Base-by-base conservation (phyloP, 2,329 filamentous ascomycete genomes). In the Cladosporium sp. region DNA sequence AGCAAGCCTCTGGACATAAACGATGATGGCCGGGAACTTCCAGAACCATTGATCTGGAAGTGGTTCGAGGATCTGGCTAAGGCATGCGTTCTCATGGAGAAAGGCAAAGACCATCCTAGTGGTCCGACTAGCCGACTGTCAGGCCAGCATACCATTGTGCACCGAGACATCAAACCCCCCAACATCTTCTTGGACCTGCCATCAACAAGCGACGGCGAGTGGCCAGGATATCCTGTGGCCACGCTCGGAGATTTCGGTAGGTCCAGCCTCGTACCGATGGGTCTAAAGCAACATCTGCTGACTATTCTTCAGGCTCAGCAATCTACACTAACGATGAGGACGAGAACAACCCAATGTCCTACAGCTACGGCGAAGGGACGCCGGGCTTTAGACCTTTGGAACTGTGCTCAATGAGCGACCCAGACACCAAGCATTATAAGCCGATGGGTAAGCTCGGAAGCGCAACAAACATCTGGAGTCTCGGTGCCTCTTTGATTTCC, bases 1-100 rank as follows among this genome's bases (percentile, higher is more conserved):
- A 16, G 33, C 18, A 28, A n/a, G 7, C 6, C 23, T 18, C 21
- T 18, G 18, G 52, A 55, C 2, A 31, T 55, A n/a, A 33, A 55
- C 52, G 18, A 33, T 28, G 52, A 55, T n/a, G 29, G 23, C 7
- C 31, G 10, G 16, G 21, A 46, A 6, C 23, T 71, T 1, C 71
- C 70, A 1, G 70, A 72, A 37, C 65, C 67, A 2, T 67, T 68
- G 40, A 31, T 71, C 3, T 71, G 70, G 70, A 69, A 67, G 28
- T 33, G 70, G 23, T 59, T 71, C 40, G 49, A 66, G 18, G 66
- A 62, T 21, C 50, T 72, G 23, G 62, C 67, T 14, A 55, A 66
- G 62, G 67, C 68, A 12, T 67, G 67, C 37, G 21, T 65, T 16
- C 49, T 64, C 26, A 11, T 69, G 62, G 23, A 66, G 18, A 28